phyloP scores from a whole-genome alignment of 805 yeast species.

The Lipomyces orientalis region DNA sequence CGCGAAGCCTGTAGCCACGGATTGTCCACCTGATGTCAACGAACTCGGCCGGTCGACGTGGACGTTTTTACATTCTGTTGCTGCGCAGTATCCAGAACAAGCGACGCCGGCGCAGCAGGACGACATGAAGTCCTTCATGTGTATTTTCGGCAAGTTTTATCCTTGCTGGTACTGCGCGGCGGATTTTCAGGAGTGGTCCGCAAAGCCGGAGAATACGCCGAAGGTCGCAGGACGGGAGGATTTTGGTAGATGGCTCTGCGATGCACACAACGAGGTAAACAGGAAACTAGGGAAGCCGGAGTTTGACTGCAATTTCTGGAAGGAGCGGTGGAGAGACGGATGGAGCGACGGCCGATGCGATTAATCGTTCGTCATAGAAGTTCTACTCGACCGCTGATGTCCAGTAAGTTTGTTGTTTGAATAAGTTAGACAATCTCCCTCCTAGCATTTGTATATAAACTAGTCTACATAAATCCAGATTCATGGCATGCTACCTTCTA shows the following conservation, averaged over 20 bases:
- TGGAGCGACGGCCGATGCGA: constrained; percentile 74
- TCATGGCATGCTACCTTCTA: neutral
- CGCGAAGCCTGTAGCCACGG: constrained; percentile 44
- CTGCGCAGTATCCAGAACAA: constrained; percentile 80
- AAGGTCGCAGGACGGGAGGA: constrained; percentile 62
- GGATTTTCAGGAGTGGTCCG: constrained; percentile 73
- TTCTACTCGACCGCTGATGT: neutral
- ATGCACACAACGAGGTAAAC: constrained; percentile 95
- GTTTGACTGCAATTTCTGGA: constrained; percentile 90
- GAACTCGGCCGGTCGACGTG: constrained; percentile 84
- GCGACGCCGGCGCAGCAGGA: constrained; percentile 68
- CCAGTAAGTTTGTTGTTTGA: neutral
- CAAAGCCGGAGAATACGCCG: constrained; percentile 53
- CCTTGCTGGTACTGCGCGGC: constrained; percentile 95
- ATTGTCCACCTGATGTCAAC: constrained; percentile 86
- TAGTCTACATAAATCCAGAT: neutral
- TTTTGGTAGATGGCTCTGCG: constrained; percentile 90
- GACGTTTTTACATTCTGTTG: constrained; percentile 89
- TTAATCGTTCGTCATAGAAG: constrained; percentile 29
- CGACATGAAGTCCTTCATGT: constrained; percentile 73
- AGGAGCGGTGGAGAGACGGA: constrained; percentile 92
- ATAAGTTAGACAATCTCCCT: neutral
- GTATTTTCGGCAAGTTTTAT: constrained; percentile 75
- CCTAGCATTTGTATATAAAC: neutral
- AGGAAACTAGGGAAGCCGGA: constrained; percentile 79